Evolutionary conservation across 805 yeast genomes (phyloP).

Genomic region (Hermanozyma aechmeae): DNA sequence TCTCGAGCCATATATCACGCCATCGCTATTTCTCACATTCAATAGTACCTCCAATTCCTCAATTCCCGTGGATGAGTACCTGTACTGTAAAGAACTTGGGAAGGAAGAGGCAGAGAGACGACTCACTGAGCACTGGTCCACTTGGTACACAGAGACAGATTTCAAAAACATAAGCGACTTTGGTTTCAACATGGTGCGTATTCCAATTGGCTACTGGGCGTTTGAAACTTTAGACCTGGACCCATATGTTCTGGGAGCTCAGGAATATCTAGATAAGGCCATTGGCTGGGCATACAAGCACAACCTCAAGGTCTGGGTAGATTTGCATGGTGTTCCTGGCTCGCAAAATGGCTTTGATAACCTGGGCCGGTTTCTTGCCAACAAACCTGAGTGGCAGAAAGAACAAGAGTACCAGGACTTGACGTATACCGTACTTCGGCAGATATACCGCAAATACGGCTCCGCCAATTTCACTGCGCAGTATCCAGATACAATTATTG

Average conservation of each 20-base stretch:
- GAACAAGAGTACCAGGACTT: slow-evolving; percentile 19
- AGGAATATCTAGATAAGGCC: slow-evolving; percentile 62
- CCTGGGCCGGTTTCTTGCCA: slow-evolving; percentile 77
- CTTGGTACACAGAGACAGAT: slow-evolving; percentile 70
- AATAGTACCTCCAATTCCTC: slow-evolving; percentile 19
- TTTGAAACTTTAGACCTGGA: slow-evolving; percentile 52
- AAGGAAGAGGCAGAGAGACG: slow-evolving; percentile 40
- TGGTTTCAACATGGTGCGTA: slow-evolving; percentile 79
- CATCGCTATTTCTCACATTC: slow-evolving; percentile 55
- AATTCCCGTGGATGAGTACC: slow-evolving; percentile 79
- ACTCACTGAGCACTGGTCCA: slow-evolving; percentile 64
- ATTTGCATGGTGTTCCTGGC: slow-evolving; percentile 94
- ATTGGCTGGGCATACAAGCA: slow-evolving; percentile 61
- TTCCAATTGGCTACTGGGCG: slow-evolving; percentile 96
- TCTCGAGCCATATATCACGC: slow-evolving; percentile 79
- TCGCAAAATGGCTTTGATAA: slow-evolving; percentile 95
- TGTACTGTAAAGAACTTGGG: slow-evolving; percentile 54
- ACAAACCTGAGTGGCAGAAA: slow-evolving; percentile 38
- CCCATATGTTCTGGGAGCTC: slow-evolving; percentile 85
- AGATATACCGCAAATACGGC: slow-evolving; percentile 8
- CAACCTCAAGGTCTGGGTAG: slow-evolving; percentile 76
- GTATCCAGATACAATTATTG: slow-evolving; percentile 18
- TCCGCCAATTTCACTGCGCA: slow-evolving; percentile 16
- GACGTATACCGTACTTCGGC: slow-evolving; percentile 21
- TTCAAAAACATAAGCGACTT: slow-evolving; percentile 45